Evolutionary conservation across 768 basidiomycete genomes (phyloP), one percentile per base, ranked within the genome.

Genomic region (Amanita rimosa): DNA sequence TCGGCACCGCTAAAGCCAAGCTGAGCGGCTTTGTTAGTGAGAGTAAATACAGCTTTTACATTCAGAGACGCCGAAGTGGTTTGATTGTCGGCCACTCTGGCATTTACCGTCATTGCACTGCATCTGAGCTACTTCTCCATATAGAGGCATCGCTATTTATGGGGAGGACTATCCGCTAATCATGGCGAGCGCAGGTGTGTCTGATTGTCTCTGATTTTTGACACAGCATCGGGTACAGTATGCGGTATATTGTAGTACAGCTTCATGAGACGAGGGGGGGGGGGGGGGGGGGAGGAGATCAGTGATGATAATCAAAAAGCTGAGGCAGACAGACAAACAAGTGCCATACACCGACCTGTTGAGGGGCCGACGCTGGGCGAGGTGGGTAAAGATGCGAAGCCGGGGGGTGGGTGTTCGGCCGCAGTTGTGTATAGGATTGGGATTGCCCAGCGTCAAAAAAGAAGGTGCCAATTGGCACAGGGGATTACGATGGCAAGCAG

Each of bases 101-200:
- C 34, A 24, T 33, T 46, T 46, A 37, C 45, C 35, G 45, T 46
- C 35, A 22, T 11, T 10, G 16, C 7, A 22, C 16, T 10, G 16
- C 7, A 21, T 22, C 19, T 27, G 21, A 24, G 13, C 4, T 1
- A 36, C 13, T n/a, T n/a, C 24, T 36, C 35, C 36, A 35, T 46
- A 46, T 35, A 46, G 36, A 26, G 45, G n/a, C 13, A 34, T 36
- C 44, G 4, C 45, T 46, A 46, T 46, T 46, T 46, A 26, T 35
- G 45, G 33, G 11, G 17, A n/a, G 22, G 5, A 26, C 10, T 16
- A 27, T 29, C n/a, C 24, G 45, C 45, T 34, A 37, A 46, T 46
- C 45, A 35, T 37, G 35, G 17, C 11, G 22, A 21, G 34, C 14
- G 34, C 8, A 27, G n/a, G n/a, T 16, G 21, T 27, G 41, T 27